A percentile compares a stretch with the other conserved stretches of the same genome.
These are phyloP conservation scores for Amanita brunnescens DNA, from an alignment of 768 basidiomycete genomes.

Conservation along the genomic window DNA sequence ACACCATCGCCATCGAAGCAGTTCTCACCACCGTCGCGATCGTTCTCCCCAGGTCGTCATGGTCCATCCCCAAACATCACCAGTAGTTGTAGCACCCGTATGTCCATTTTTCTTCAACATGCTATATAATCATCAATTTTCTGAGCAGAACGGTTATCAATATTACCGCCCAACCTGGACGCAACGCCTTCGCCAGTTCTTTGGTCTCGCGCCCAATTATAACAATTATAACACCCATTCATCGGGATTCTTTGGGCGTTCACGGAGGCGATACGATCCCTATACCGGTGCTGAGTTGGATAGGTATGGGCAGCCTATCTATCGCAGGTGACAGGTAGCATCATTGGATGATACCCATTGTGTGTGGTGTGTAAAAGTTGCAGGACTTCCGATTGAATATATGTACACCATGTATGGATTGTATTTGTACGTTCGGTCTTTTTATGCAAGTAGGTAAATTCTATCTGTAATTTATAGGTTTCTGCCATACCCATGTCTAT, in stretches of 20 bases:
- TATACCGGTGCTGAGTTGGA: slow-evolving; percentile 45
- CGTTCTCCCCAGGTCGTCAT: slow-evolving; percentile 16
- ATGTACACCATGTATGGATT: not conserved
- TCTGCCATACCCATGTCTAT: slow-evolving; percentile 14
- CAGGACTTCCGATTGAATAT: not conserved
- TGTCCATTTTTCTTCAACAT: not conserved
- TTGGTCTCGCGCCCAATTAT: slow-evolving; percentile 39
- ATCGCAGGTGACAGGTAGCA: slow-evolving; percentile 27
- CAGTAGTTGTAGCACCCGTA: not conserved
- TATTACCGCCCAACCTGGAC: slow-evolving; percentile 27
- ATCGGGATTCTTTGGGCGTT: slow-evolving; percentile 51
- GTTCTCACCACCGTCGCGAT: slow-evolving; percentile 18
- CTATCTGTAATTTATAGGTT: not conserved
- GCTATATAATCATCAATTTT: not conserved
- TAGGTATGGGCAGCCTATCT: slow-evolving; percentile 44
- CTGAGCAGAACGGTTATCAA: not conserved
- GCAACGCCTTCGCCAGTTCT: slow-evolving; percentile 44
- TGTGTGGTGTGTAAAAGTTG: not conserved
- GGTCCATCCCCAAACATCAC: slow-evolving; percentile 18
- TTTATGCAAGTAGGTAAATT: not conserved
- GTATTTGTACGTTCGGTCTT: not conserved
- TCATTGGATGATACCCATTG: not conserved
- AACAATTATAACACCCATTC: slow-evolving; percentile 30
- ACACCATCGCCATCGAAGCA: slow-evolving; percentile 17
- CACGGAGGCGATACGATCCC: slow-evolving; percentile 39